Percentiles rank a stretch among this genome's conserved stretches.
Conservation (phyloP, 176 grass and related monocot genomes). For the Oryza glumipatula region DNA sequence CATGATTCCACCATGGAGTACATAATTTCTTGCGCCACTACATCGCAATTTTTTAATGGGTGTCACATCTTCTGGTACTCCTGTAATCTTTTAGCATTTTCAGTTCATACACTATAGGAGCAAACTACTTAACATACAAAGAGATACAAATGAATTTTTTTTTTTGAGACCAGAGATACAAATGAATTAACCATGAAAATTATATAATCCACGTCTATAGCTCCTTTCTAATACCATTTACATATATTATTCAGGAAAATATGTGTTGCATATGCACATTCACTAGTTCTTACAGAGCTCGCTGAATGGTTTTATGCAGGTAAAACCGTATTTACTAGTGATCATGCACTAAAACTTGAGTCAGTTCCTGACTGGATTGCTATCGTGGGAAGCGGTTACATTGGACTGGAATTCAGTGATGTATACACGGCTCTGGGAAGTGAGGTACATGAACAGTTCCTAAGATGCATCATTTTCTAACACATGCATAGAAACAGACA, state of each 20-base stretch:
- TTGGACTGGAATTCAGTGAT: slow-evolving; percentile 97
- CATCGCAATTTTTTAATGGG: background rate
- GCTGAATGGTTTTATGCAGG: slow-evolving; percentile 47
- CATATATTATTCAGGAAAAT: background rate
- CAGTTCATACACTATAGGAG: background rate
- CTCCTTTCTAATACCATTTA: background rate
- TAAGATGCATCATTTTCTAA: slow-evolving; percentile 26
- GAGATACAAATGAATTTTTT: background rate
- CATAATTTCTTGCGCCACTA: background rate
- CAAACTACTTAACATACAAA: background rate
- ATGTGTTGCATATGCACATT: background rate
- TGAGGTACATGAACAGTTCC: slow-evolving; percentile 50
- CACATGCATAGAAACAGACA: slow-evolving; percentile 5
- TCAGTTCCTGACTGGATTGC: slow-evolving; percentile 87
- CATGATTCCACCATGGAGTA: background rate
- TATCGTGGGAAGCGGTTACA: slow-evolving; percentile 93
- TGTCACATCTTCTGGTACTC: background rate
- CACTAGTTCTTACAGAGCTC: slow-evolving; percentile 25
- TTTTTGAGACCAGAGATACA: background rate
- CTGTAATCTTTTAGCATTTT: background rate
- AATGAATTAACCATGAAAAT: background rate
- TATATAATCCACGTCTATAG: background rate
- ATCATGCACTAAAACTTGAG: slow-evolving; percentile 86
- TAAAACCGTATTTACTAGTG: slow-evolving; percentile 89
- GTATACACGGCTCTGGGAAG: slow-evolving; percentile 88